Base-by-base conservation (phyloP, 2,329 filamentous ascomycete species). In the Curvularia lunata region DNA sequence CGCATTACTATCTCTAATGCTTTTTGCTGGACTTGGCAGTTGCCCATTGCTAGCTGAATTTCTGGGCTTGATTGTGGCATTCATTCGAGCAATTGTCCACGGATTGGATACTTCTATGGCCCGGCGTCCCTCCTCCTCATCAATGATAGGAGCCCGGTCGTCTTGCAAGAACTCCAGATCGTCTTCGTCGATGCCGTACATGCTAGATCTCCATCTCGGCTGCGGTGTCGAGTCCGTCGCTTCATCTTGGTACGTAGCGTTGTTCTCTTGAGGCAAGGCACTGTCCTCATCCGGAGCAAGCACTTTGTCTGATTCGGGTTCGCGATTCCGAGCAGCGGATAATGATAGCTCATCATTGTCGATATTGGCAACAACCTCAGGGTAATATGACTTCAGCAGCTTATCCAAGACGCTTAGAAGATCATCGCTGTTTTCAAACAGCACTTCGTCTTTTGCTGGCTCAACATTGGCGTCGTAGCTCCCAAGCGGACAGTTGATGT, bases 401-500 rank as follows among this genome's bases (percentile, higher is more conserved):
- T 72, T 71, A 19, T 80, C 75, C 2, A 81, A 74, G 5, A 79
- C 63, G 4, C 67, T 68, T 5, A 86, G 34, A 3, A 88, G 66
- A 0, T 68, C 19, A 4, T 73, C 66, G 2, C 87, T 83, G 49
- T 91, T 79, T 4, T 79, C 79, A 67, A 93, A 92, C 0, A 91
- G 68, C 1, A 93, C 82, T 65, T 91, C 86, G 55, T 91, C 86
- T 70, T 93, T 93, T 3, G 85, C 80, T 3, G 89, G 85, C 58
- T 91, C 86, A 5, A 92, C 75, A 63, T 92, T 93, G 1, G 83
- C 80, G 74, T 93, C 90, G 66, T 93, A 93, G 56, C 81, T 87
- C 27, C 82, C 82, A 1, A 78, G 70, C 0, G 85, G 83, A 67
- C 89, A 92, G 13, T 72, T 72, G 28, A 93, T 86, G 55, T 86